Conservation (phyloP, 2,329 filamentous ascomycete genomes). For the Arthrobotrys sinensis region DNA sequence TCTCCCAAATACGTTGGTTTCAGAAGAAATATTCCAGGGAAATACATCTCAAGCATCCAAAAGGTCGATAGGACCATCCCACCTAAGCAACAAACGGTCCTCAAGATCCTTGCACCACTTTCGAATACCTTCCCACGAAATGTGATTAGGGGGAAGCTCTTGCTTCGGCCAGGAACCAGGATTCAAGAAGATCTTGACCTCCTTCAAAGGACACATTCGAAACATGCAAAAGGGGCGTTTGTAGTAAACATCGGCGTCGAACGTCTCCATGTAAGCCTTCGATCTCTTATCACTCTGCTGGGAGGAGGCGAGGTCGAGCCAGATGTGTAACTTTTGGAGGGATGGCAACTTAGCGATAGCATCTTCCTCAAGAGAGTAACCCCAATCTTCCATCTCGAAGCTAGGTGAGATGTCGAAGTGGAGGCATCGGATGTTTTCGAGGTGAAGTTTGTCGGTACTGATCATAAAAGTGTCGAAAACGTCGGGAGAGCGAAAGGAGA, state of each 20-base stretch:
- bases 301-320: slow-evolving; percentile 23
- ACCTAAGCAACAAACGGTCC: slow-evolving; percentile 11
- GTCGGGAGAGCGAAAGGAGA: slow-evolving; percentile 25
- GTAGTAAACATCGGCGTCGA: slow-evolving; percentile 37
- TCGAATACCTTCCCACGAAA: slow-evolving; percentile 22
- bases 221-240: slow-evolving; percentile 33
- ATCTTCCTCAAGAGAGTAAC: slow-evolving; percentile 16
- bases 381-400: slow-evolving; percentile 22
- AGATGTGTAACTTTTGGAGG: slow-evolving; percentile 11
- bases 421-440: slow-evolving; percentile 18
- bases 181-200: slow-evolving; percentile 26
- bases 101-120: slow-evolving; percentile 26
- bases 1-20: neutral
- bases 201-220: slow-evolving; percentile 41
- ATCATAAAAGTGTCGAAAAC: slow-evolving; percentile 29
- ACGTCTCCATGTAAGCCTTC: slow-evolving; percentile 21
- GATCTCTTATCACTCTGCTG: neutral
- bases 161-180: slow-evolving; percentile 15
- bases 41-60: slow-evolving; percentile 21
- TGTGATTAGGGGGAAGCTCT: slow-evolving; percentile 1
- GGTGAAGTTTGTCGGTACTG: neutral
- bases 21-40: neutral
- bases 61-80: slow-evolving; percentile 39
- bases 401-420: slow-evolving; percentile 30
- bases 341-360: neutral